A percentile compares a stretch with the other conserved stretches of the same genome.
phyloP scores from a whole-genome alignment of 2,329 filamentous ascomycete species.

The Trichoderma sp. region DNA sequence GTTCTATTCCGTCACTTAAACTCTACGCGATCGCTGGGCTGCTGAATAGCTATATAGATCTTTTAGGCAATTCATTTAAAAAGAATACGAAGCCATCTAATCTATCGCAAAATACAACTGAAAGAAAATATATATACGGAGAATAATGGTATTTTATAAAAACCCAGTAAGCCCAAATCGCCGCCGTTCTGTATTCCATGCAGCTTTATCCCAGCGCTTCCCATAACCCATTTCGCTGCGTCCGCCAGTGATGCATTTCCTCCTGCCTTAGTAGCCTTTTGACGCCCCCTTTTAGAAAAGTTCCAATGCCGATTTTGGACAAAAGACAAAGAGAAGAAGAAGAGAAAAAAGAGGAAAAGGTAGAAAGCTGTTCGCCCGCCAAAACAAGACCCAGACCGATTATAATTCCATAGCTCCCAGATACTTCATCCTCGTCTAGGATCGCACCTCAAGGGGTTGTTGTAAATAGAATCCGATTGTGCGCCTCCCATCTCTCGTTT shows the following conservation, averaged over 20 bases:
- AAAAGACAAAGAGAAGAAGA: neutral
- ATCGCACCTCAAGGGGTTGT: constrained; percentile 26
- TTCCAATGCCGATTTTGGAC: neutral
- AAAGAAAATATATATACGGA: constrained; percentile 1
- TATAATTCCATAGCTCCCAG: neutral
- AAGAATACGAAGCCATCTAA: neutral
- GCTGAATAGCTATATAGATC: neutral
- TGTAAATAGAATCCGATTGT: neutral
- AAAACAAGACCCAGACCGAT: neutral
- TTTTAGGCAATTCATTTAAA: neutral
- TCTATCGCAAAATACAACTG: neutral
- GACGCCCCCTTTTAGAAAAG: neutral
- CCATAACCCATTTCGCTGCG: neutral
- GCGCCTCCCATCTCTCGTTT: constrained; percentile 12
- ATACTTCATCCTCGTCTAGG: constrained; percentile 20
- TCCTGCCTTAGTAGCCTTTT: neutral
- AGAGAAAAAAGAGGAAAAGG: neutral
- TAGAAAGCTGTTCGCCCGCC: neutral
- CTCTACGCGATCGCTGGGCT: too few relatives aligned
- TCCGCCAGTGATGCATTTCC: neutral
- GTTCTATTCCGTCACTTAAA: too few relatives aligned
- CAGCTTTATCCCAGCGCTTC: neutral
- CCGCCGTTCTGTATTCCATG: constrained; percentile 15
- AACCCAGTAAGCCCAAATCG: neutral
- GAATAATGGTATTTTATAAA: neutral